A percentile compares a stretch with the other conserved stretches of the same genome.
Evolutionary conservation across 805 yeast species (phyloP).

Genomic region (Priceomyces carsonii): DNA sequence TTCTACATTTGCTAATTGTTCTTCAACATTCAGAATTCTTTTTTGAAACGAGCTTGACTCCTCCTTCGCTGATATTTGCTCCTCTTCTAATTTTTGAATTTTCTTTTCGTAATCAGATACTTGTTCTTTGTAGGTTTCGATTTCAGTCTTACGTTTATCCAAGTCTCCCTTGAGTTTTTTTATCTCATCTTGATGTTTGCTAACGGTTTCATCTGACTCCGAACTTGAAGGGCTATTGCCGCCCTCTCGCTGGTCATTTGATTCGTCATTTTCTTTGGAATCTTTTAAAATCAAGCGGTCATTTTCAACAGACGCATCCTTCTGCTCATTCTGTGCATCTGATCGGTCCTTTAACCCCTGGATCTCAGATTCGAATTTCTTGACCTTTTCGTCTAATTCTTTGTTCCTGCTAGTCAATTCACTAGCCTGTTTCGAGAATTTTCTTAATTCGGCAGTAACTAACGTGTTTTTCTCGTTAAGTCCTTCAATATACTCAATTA

Average conservation of each 20-base stretch:
- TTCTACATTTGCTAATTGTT: neutral
- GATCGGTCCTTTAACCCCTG: neutral
- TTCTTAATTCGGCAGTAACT: slow-evolving; percentile 65
- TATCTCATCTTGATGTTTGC: neutral
- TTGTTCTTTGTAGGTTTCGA: neutral
- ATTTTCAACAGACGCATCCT: slow-evolving; percentile 4
- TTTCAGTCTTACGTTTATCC: neutral
- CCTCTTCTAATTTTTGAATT: neutral
- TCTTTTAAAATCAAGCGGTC: too few relatives aligned
- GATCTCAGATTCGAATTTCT: slow-evolving; percentile 4
- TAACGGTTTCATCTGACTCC: slow-evolving; percentile 2
- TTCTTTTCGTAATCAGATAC: neutral
- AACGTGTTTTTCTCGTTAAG: slow-evolving; percentile 59
- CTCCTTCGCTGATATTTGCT: slow-evolving; percentile 2
- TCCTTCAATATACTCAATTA: slow-evolving; percentile 70
- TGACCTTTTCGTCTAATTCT: slow-evolving; percentile 7
- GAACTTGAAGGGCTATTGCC: neutral
- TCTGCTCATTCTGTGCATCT: slow-evolving; percentile 1
- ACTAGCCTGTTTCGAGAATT: slow-evolving; percentile 34
- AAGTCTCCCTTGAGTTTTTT: neutral
- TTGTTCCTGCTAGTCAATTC: slow-evolving; percentile 14
- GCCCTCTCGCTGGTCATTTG: too few relatives aligned
- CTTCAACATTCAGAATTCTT: slow-evolving; percentile 8
- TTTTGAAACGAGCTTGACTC: slow-evolving; percentile 10
- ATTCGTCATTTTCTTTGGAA: too few relatives aligned